Percentiles rank a stretch among this genome's conserved stretches.
Evolutionary conservation across 2,329 filamentous ascomycete species (phyloP).

Genomic region (Graphilbum fragrans): DNA sequence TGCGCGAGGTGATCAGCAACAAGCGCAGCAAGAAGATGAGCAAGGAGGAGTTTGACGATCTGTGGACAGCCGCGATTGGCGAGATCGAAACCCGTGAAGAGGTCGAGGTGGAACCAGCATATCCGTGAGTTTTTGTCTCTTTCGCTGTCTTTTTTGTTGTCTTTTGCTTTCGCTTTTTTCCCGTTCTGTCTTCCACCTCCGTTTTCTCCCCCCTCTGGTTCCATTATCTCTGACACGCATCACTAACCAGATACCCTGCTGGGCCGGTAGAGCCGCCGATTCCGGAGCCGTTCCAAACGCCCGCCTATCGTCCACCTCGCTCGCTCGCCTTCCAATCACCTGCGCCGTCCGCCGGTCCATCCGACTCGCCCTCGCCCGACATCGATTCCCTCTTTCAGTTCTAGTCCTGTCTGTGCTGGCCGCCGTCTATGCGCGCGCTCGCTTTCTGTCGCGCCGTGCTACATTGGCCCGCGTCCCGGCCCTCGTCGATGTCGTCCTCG

Average conservation of each 20-base stretch:
- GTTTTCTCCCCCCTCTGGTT: not conserved
- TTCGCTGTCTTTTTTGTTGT: not conserved
- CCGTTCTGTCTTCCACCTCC: not conserved
- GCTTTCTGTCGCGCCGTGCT: conserved; percentile 49
- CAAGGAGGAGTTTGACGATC: conserved; percentile 81
- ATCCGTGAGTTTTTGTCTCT: conserved; percentile 35
- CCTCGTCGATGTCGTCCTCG: conserved; percentile 73
- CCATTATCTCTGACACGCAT: conserved; percentile 23
- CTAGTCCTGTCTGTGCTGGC: conserved; percentile 37
- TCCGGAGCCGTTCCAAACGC: conserved; percentile 47
- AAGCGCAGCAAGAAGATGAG: conserved; percentile 75
- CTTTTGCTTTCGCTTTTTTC: conserved; percentile 9
- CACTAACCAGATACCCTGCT: conserved; percentile 80
- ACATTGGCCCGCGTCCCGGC: conserved; percentile 65
- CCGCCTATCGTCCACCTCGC: conserved; percentile 71
- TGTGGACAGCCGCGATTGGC: conserved; percentile 64
- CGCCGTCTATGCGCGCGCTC: conserved; percentile 50
- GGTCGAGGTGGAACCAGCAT: conserved; percentile 34
- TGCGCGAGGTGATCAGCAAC: conserved; percentile 65
- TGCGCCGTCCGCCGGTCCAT: conserved; percentile 70
- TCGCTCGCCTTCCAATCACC: conserved; percentile 79
- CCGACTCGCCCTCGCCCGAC: conserved; percentile 69
- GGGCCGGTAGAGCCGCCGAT: conserved; percentile 59
- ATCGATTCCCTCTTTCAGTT: conserved; percentile 74
- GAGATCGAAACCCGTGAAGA: conserved; percentile 56